Base-by-base conservation (phyloP, 73 alveolate species). In the Tetrahymena thermophila region DNA sequence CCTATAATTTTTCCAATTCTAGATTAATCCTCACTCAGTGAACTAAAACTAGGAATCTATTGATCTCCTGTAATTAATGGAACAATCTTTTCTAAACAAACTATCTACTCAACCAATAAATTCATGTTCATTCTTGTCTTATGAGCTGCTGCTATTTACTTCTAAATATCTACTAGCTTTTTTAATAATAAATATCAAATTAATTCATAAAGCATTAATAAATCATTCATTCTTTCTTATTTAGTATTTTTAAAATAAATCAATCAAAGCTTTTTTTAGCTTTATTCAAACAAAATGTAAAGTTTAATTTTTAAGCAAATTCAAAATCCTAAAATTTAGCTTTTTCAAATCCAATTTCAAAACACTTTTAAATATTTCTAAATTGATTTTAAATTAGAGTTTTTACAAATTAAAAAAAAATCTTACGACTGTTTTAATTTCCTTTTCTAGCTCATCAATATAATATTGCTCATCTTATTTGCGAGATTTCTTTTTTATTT, bases 401-500 rank as follows among this genome's bases (percentile, higher is more conserved):
- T 6, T 56, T 56, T 56, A 16, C 9, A 10, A 56, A 56, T 13
- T 4, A 71, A 15, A 71, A 28, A 19, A 71, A 71, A 23, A n/a
- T n/a, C 89, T 71, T 71, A 71, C 89, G 37, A 23, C 37, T 71
- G 35, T 34, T 35, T 34, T 44, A 17, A 95, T 85, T 17, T 85
- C 55, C 35, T 85, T 94, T 93, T 95, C 97, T 16, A 95, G 44
- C 34, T 95, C 93, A 95, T 95, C 94, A 37, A 95, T 43, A 89
- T 84, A 95, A 42, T 85, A 50, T 85, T 95, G 71, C 14, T 94
- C 50, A 55, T 95, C 85, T 95, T 89, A 50, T 43, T 89, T 89
- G 93, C 50, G 56, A 43, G 42, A 17, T 37, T 43, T 85, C 94
- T 43, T 35, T 85, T 28, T 57, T 42, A 94, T 43, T 85, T 85